phyloP scores from a whole-genome alignment of 768 basidiomycete genomes.

The Hirschioporus abietinus region DNA sequence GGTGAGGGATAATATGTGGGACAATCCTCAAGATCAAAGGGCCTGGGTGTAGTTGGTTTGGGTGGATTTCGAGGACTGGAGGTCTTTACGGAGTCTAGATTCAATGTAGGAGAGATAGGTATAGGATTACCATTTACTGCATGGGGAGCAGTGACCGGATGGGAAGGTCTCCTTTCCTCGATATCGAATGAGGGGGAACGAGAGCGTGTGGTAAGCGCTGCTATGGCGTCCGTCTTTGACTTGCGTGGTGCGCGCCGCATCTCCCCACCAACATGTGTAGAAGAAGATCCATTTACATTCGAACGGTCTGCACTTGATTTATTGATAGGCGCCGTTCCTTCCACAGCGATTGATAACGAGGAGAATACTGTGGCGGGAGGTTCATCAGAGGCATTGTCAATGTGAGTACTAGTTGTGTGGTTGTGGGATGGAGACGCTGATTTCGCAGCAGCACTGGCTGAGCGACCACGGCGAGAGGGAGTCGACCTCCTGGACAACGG shows the following conservation, averaged over 20 bases:
- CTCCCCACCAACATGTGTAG: slow-evolving; percentile 31
- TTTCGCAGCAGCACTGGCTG: neutral
- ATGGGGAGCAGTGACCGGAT: neutral
- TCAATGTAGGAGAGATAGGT: slow-evolving; percentile 54
- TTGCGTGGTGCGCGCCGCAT: slow-evolving; percentile 76
- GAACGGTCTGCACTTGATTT: slow-evolving; percentile 35
- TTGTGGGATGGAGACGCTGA: neutral
- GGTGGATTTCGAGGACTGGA: slow-evolving; percentile 40
- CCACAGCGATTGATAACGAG: slow-evolving; percentile 71
- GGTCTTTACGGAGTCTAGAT: slow-evolving; percentile 71
- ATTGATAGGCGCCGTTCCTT: slow-evolving; percentile 66
- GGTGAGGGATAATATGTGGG: slow-evolving; percentile 81
- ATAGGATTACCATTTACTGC: slow-evolving; percentile 42
- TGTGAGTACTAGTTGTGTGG: neutral
- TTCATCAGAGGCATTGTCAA: slow-evolving; percentile 30
- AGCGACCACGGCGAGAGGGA: slow-evolving; percentile 4
- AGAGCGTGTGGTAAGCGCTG: slow-evolving; percentile 66
- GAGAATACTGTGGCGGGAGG: slow-evolving; percentile 47
- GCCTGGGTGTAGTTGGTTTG: slow-evolving; percentile 45
- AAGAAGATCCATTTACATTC: slow-evolving; percentile 27
- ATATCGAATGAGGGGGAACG: slow-evolving; percentile 48
- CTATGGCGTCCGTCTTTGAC: slow-evolving; percentile 85
- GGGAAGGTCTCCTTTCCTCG: slow-evolving; percentile 42
- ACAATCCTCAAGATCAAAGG: slow-evolving; percentile 86
- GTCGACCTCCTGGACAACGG: neutral